Conservation (phyloP, 225 moss, liverwort and hornwort genomes). For the Rhytidiadelphus loreus region DNA sequence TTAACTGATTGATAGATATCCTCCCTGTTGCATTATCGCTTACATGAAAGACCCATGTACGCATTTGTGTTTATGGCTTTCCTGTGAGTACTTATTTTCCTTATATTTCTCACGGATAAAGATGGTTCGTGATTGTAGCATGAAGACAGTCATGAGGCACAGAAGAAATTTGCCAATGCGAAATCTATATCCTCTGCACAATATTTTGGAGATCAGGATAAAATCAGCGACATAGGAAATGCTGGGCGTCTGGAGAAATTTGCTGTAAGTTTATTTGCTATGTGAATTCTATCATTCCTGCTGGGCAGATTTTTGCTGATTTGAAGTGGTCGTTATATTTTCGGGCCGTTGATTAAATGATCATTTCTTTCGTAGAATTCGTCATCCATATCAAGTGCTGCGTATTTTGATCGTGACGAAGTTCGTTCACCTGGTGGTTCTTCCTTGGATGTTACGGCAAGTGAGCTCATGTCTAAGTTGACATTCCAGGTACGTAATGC, state of each 20-base stretch:
- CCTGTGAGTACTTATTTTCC: background rate
- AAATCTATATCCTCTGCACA: constrained; percentile 97
- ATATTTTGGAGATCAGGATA: constrained; percentile 62
- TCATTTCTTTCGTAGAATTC: constrained; percentile 46
- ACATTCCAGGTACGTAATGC: constrained; percentile 62
- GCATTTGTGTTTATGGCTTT: background rate
- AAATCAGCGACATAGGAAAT: constrained; percentile 50
- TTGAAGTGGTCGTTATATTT: background rate
- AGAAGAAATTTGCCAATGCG: constrained; percentile 89
- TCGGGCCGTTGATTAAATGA: background rate
- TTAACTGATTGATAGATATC: background rate
- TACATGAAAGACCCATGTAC: background rate
- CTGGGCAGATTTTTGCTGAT: background rate
- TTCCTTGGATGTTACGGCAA: constrained; percentile 67
- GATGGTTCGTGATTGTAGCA: constrained; percentile 30
- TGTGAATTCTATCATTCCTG: background rate
- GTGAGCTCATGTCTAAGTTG: constrained; percentile 86
- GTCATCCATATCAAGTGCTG: constrained; percentile 88
- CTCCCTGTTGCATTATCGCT: background rate
- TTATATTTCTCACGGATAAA: background rate
- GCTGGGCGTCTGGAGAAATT: constrained; percentile 82
- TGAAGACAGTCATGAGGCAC: constrained; percentile 81
- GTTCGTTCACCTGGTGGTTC: constrained; percentile 45
- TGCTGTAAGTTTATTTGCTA: constrained; percentile 39
- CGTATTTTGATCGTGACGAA: constrained; percentile 90